A percentile compares a stretch with the other conserved stretches of the same genome.
These are phyloP conservation scores for Boletellus ananiceps DNA, from an alignment of 768 basidiomycete genomes.

Conservation along the genomic window DNA sequence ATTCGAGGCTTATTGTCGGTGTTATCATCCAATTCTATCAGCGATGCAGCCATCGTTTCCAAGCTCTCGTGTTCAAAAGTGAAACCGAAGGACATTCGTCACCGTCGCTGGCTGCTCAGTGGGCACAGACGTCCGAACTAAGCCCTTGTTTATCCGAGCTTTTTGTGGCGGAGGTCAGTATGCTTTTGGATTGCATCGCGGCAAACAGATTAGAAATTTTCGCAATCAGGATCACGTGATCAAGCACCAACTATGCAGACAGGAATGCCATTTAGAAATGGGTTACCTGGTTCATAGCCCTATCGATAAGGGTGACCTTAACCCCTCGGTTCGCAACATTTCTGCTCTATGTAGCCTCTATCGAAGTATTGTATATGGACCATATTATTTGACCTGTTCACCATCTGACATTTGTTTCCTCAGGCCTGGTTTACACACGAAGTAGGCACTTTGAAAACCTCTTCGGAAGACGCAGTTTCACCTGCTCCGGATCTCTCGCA, in stretches of 20 bases:
- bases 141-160: constrained; percentile 68
- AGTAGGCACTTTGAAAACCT: constrained; percentile 61
- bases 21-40: constrained; percentile 97
- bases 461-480: constrained; percentile 45
- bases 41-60: constrained; percentile 84
- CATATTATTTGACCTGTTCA: not conserved
- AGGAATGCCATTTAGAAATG: constrained; percentile 79
- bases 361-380: constrained; percentile 71
- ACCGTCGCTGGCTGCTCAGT: constrained; percentile 62
- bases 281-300: constrained; percentile 52
- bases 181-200: not conserved
- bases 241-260: constrained; percentile 55
- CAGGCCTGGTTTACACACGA: constrained; percentile 85
- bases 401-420: constrained; percentile 4
- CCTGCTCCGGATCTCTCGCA: constrained; percentile 44
- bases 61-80: constrained; percentile 56
- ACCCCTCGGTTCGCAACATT: constrained; percentile 67
- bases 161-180: constrained; percentile 46
- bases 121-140: constrained; percentile 86
- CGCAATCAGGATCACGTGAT: constrained; percentile 38
- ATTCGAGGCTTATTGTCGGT: constrained; percentile 87
- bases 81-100: constrained; percentile 38
- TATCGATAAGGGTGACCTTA: constrained; percentile 60
- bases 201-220: constrained; percentile 1
- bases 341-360: constrained; percentile 74